A percentile compares a stretch with the other conserved stretches of the same genome.
Evolutionary conservation across 352 stramenopile genomes (phyloP).

Genomic region (Globisporangium alternatum): DNA sequence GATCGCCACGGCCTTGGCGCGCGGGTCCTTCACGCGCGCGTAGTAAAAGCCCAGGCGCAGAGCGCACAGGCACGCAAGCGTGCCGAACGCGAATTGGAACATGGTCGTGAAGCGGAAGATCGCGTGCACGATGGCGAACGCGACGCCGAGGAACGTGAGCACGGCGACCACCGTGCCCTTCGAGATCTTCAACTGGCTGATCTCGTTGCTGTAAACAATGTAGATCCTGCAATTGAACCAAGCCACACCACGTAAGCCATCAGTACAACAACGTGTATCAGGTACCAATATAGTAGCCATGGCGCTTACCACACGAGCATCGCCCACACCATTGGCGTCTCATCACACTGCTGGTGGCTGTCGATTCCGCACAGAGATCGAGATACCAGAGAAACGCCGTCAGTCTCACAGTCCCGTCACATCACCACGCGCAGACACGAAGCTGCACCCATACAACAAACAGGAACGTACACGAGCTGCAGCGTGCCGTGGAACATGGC

Average conservation of each 20-base stretch:
- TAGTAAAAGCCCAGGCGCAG: conserved; percentile 63
- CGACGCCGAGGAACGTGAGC: conserved; percentile 51
- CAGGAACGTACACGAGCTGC: conserved; percentile 50
- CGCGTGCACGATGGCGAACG: conserved; percentile 68
- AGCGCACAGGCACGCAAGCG: conserved; percentile 48
- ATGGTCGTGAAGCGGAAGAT: conserved; percentile 76
- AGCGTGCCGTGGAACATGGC: conserved; percentile 87
- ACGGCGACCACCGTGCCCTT: conserved; percentile 39
- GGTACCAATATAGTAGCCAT: background rate
- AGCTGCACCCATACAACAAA: background rate
- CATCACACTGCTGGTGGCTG: conserved; percentile 75
- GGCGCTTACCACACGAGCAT: conserved; percentile 56
- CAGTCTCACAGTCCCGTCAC: background rate
- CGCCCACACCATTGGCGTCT: conserved; percentile 86
- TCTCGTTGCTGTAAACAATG: conserved; percentile 81
- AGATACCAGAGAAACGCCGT: background rate
- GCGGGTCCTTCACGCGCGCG: conserved; percentile 47
- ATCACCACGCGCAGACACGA: background rate
- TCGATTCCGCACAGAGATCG: background rate
- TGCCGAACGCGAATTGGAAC: conserved; percentile 77
- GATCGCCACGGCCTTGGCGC: conserved; percentile 48
- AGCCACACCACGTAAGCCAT: background rate
- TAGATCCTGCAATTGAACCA: conserved; percentile 44
- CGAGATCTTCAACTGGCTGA: conserved; percentile 43
- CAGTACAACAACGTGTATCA: background rate